Evolutionary conservation across 2,329 filamentous ascomycete species (phyloP), one percentile per base, ranked within the genome.

Genomic region (Cordyceps javanica): DNA sequence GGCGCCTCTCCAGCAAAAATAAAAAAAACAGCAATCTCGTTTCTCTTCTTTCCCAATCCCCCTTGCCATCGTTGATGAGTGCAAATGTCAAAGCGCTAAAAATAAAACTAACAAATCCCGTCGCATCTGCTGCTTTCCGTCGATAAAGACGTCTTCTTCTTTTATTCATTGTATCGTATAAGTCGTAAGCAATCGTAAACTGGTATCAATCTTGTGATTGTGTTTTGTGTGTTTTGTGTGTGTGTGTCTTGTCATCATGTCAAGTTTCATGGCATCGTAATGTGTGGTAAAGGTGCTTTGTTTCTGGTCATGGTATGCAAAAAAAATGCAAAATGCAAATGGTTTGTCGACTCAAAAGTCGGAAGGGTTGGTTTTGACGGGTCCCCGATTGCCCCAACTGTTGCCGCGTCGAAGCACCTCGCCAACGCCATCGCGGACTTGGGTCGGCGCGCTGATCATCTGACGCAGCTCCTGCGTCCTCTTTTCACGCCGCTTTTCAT

Each of bases 391-490:
- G 32, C 62, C 62, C 54, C 62, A 61, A 16, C 59, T 56, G 13
- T 63, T 63, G 41, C 71, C 75, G 36, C 74, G 71, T 51, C 78
- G 73, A 46, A 84, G 78, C 49, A 85, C 76, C 30, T 85, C 82
- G 14, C 77, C 80, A 3, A 85, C 79, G 3, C 81, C 81, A 61
- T 85, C 82, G 26, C 81, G 72, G 21, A 85, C 81, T 64, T 83
- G 80, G 25, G 72, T 76, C 0, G 84, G 84, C 5, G 75, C 77
- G 60, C 82, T 85, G 45, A 87, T 87, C 68, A 77, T 85, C 62
- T 78, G 73, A 8, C 83, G 75, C 55, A 87, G 72, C 64, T 82
- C 82, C 59, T 80, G 75, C 23, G 77, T 79, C 53, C 84, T 73
- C 70, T 82, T 84, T 69, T 84, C 81, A 25, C 82, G 76, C 53